A percentile compares a stretch with the other conserved stretches of the same genome.
phyloP scores from a whole-genome alignment of 192 early-diverging fungal species.

The Chytriomyces sp. region DNA sequence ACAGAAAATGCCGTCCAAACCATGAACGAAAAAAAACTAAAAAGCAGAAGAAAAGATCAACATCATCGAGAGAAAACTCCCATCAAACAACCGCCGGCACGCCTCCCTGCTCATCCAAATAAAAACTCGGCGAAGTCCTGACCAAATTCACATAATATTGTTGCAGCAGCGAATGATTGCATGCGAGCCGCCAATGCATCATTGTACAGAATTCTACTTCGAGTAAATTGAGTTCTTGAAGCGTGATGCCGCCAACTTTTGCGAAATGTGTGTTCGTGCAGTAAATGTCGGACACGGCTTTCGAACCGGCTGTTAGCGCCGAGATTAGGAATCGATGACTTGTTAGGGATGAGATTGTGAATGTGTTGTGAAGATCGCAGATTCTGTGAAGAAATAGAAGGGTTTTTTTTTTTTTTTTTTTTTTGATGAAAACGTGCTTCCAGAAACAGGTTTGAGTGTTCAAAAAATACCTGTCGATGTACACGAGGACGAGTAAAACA shows the following conservation, averaged over 20 bases:
- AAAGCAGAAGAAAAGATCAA: too few relatives aligned
- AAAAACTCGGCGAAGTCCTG: constrained; percentile 4
- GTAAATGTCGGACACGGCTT: constrained; percentile 90
- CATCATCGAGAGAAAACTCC: too few relatives aligned
- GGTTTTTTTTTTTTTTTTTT: not conserved
- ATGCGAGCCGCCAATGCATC: constrained; percentile 88
- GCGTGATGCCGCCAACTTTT: constrained; percentile 92
- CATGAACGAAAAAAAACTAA: too few relatives aligned
- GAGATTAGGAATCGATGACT: constrained; percentile 90
- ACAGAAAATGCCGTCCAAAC: too few relatives aligned
- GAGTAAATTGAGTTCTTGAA: constrained; percentile 90
- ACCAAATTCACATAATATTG: constrained; percentile 85
- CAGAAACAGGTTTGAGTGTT: not conserved
- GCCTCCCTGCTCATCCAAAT: not conserved
- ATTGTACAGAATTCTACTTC: constrained; percentile 80
- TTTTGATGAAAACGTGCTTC: not conserved
- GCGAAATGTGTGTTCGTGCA: constrained; percentile 95
- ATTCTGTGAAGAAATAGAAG: constrained; percentile 32
- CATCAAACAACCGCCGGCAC: not conserved
- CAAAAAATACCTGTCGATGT: constrained; percentile 96
- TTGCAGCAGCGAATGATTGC: constrained; percentile 79
- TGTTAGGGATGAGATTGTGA: constrained; percentile 92
- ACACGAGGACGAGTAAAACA: constrained; percentile 85
- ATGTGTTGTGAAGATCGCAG: constrained; percentile 64
- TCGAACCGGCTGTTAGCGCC: constrained; percentile 82